Conservation (phyloP, 306 rosid genomes). For the Castanea crenata region DNA sequence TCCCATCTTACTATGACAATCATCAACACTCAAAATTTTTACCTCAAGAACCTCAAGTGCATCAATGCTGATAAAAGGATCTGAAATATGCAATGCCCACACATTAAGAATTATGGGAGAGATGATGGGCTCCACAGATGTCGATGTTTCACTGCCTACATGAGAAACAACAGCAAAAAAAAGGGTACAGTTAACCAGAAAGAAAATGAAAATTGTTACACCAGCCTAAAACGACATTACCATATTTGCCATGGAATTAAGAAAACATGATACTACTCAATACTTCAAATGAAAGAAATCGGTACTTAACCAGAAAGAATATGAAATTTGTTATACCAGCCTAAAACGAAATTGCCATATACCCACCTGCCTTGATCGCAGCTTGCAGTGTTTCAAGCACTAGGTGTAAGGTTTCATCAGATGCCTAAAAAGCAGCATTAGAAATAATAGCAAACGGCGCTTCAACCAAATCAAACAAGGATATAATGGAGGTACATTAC, state of each 20-base stretch:
- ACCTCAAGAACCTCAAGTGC: slow-evolving; percentile 96
- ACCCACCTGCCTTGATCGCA: slow-evolving; percentile 70
- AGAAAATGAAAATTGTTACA: background rate
- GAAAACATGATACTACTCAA: background rate
- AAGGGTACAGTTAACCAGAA: slow-evolving; percentile 16
- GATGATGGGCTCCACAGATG: slow-evolving; percentile 60
- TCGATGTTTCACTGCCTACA: slow-evolving; percentile 64
- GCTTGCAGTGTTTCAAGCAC: slow-evolving; percentile 88
- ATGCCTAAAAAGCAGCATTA: slow-evolving; percentile 60
- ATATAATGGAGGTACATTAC: slow-evolving; percentile 34
- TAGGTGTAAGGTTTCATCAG: slow-evolving; percentile 87
- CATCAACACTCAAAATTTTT: slow-evolving; percentile 28
- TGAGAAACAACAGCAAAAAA: slow-evolving; percentile 7
- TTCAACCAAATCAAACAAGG: slow-evolving; percentile 17
- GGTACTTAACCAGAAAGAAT: too few species aligned
- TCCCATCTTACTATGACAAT: slow-evolving; percentile 4
- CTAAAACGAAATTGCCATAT: too few species aligned
- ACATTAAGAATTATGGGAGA: slow-evolving; percentile 80
- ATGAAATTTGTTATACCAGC: too few species aligned
- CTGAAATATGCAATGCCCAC: slow-evolving; percentile 86
- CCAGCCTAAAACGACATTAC: background rate
- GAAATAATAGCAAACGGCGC: slow-evolving; percentile 24
- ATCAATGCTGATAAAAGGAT: slow-evolving; percentile 92
- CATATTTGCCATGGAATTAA: background rate
- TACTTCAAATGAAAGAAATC: background rate